Evolutionary conservation across 257 asterid species (phyloP).

Genomic region (Ligustrum vulgare): DNA sequence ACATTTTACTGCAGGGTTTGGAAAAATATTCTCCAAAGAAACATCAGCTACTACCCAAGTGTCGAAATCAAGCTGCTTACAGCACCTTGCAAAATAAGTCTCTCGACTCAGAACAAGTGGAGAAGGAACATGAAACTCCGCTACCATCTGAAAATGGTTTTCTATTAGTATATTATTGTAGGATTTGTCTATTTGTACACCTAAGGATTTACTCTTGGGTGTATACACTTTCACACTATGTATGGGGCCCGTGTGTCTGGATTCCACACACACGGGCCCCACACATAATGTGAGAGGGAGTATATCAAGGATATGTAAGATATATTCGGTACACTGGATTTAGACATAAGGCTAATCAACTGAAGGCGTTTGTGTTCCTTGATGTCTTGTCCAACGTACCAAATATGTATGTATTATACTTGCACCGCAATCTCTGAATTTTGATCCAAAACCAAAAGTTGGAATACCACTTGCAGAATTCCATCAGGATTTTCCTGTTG

Average conservation of each 20-base stretch:
- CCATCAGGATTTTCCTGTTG: constrained; percentile 36
- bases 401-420: not conserved
- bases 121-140: constrained; percentile 49
- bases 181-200: too few relatives aligned
- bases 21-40: constrained; percentile 51
- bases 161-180: constrained; percentile 1
- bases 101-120: constrained; percentile 47
- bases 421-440: not conserved
- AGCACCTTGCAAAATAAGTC: constrained; percentile 44
- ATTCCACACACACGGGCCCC: too few relatives aligned
- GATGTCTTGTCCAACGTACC: not conserved
- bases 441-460: not conserved
- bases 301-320: not conserved
- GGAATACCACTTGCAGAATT: constrained; percentile 51
- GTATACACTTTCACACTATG: too few relatives aligned
- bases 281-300: too few relatives aligned
- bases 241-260: too few relatives aligned
- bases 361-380: not conserved
- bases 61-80: constrained; percentile 33
- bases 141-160: constrained; percentile 39
- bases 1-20: constrained; percentile 27
- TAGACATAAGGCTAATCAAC: not conserved
- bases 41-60: constrained; percentile 62
- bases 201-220: too few relatives aligned
- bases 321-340: not conserved